Evolutionary conservation across 2,329 filamentous ascomycete genomes (phyloP).

Genomic region (Penicillium olsonii): DNA sequence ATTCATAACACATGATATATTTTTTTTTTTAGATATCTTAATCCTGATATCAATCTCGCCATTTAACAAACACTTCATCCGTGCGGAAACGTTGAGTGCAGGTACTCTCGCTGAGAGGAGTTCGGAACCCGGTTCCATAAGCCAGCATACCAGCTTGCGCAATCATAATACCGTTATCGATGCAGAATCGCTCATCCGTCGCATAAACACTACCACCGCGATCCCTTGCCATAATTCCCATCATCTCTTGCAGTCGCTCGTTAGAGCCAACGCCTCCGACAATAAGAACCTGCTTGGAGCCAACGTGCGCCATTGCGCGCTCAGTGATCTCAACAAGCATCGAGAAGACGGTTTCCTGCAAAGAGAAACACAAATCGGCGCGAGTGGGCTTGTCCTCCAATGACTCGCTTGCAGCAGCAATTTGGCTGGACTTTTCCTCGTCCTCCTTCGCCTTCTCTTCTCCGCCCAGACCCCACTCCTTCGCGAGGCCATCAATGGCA

Average conservation of each 20-base stretch:
- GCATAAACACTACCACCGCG: conserved; percentile 88
- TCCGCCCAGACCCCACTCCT: conserved; percentile 41
- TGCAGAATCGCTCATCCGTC: conserved; percentile 96
- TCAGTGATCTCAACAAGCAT: conserved; percentile 99
- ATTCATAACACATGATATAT: conserved; percentile 24
- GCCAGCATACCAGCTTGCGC: conserved; percentile 90
- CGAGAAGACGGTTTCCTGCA: conserved; percentile 93
- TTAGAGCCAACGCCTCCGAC: conserved; percentile 97
- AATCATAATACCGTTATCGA: conserved; percentile 99
- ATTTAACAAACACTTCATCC: conserved; percentile 77
- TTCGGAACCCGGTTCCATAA: conserved; percentile 77
- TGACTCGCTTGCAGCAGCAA: conserved; percentile 30
- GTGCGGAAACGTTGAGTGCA: conserved; percentile 84
- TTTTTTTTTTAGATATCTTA: conserved; percentile 1
- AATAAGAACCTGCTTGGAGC: conserved; percentile 84
- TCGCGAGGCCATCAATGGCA: conserved; percentile 76
- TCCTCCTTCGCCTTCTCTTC: conserved; percentile 55
- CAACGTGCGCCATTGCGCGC: conserved; percentile 96
- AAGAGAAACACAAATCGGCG: conserved; percentile 86
- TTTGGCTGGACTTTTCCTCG: conserved; percentile 14
- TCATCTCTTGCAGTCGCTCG: conserved; percentile 94
- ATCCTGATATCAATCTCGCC: conserved; percentile 58
- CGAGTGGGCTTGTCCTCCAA: conserved; percentile 59
- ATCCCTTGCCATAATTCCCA: conserved; percentile 91
- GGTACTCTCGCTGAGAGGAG: conserved; percentile 74